Evolutionary conservation across 495 filamentous ascomycete species (phyloP), one percentile per base, ranked within the genome.

Genomic region (Pseudevernia furfuracea): DNA sequence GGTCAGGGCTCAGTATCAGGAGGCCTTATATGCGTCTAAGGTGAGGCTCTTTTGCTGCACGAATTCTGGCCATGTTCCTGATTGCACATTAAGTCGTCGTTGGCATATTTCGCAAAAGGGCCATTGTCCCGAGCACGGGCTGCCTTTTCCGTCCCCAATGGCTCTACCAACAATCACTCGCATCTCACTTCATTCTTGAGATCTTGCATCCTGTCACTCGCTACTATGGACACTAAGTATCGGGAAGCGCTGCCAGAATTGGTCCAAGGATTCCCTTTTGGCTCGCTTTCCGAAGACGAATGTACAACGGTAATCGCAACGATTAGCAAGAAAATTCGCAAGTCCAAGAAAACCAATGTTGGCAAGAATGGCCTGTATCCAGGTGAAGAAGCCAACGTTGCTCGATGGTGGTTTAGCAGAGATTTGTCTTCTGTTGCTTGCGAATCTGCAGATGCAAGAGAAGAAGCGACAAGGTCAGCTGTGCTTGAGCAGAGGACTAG

Each of bases 41-140:
- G 88, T 89, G 71, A 59, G 76, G 61, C 30, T 25, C n/a, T 15
- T 8, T 57, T 8, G 37, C 4, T 56, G 6, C 11, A 14, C 28
- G 56, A 17, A 36, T 61, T 6, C 55, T 52, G 23, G 38, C 14
- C 28, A 43, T 59, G 55, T 30, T 0, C 37, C 38, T 57, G 41
- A 68, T 34, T 25, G 25, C 58, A 43, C 60, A 38, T 19, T 52
- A 48, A 92, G 86, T 88, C 91, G 30, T 94, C 94, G 17, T 76
- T 97, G 69, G 95, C 93, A 67, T 98, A 96, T 73, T 98, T 97
- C 78, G 89, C 93, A 25, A 98, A 98, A 79, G 94, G 94, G 2
- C 91, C 94, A 6, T 79, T 97, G 28, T 89, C 95, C n/a, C 84
- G 91, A 69, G 91, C 90, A 28, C 83, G 94, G 61, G 87, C 86